Percentiles rank a stretch among this genome's conserved stretches.
These are phyloP conservation scores for Asclepias syriaca DNA, from an alignment of 257 asterid genomes.

Conservation along the genomic window DNA sequence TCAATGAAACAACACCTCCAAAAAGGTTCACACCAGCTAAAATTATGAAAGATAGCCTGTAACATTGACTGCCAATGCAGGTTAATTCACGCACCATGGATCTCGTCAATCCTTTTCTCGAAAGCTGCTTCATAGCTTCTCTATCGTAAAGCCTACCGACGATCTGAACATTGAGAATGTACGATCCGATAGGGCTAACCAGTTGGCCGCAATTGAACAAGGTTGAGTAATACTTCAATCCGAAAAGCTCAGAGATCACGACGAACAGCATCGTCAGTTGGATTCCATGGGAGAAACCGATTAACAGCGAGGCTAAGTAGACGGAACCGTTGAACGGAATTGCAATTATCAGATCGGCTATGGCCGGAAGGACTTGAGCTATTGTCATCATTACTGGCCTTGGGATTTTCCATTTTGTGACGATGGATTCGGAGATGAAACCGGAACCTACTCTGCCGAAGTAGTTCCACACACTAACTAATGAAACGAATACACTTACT, in stretches of 20 bases:
- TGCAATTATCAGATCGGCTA: conserved; percentile 27
- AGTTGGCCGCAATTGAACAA: conserved; percentile 30
- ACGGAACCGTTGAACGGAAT: conserved; percentile 20
- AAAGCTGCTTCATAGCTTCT: conserved; percentile 27
- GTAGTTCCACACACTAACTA: conserved; percentile 30
- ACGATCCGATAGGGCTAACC: conserved; percentile 35
- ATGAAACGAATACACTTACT: conserved; percentile 26
- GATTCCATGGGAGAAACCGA: conserved; percentile 27
- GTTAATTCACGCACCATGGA: conserved; percentile 26
- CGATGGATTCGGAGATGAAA: conserved; percentile 15
- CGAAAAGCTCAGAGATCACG: conserved; percentile 24
- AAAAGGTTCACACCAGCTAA: conserved; percentile 22
- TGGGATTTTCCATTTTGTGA: conserved; percentile 22
- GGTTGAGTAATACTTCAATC: conserved; percentile 26
- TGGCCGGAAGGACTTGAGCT: conserved; percentile 15
- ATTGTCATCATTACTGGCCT: conserved; percentile 24
- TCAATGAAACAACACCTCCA: conserved; percentile 25
- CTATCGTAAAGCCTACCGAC: conserved; percentile 30
- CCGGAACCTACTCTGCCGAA: conserved; percentile 26
- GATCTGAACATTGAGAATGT: conserved; percentile 25
- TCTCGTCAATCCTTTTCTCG: conserved; percentile 18
- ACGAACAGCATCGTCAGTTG: conserved; percentile 28
- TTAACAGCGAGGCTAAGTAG: conserved; percentile 17
- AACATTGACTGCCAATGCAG: conserved; percentile 31
- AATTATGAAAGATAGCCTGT: conserved; percentile 17